These are phyloP conservation scores for Podospora conica DNA, from an alignment of 495 filamentous ascomycete genomes.

Conservation along the genomic window DNA sequence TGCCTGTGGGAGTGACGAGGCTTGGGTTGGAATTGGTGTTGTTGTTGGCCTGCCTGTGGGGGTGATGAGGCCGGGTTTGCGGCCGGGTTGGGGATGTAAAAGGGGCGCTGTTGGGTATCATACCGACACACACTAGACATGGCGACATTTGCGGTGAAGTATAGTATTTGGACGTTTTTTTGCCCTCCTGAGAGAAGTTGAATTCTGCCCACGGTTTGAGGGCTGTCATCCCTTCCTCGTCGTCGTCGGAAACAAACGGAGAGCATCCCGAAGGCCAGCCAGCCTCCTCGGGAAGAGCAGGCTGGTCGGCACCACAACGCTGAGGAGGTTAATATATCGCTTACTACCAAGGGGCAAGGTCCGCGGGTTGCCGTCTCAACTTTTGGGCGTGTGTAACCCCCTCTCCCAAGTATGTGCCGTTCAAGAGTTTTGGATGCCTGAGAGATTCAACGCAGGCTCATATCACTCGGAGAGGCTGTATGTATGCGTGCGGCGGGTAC, in stretches of 20 bases:
- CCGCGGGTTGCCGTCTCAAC: neutral
- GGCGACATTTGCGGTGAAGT: neutral
- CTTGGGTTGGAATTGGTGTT: neutral
- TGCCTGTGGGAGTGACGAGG: neutral
- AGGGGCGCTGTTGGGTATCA: neutral
- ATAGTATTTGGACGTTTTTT: too few species aligned
- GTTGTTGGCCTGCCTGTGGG: neutral
- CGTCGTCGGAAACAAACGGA: neutral
- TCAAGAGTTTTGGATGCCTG: neutral
- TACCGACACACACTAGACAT: too few species aligned
- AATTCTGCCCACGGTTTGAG: neutral
- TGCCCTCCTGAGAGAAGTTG: neutral
- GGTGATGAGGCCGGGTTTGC: neutral
- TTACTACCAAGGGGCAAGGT: neutral
- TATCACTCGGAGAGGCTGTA: neutral
- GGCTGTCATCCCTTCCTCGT: neutral
- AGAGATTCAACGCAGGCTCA: neutral
- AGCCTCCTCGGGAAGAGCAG: neutral
- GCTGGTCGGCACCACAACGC: neutral
- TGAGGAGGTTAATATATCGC: neutral
- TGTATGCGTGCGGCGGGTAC: neutral
- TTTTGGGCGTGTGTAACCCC: neutral
- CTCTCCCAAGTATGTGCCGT: too few species aligned
- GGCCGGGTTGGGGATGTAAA: neutral
- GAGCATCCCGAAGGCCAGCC: neutral